Base-by-base conservation (phyloP, 306 rosid species). In the Prunus armeniaca region DNA sequence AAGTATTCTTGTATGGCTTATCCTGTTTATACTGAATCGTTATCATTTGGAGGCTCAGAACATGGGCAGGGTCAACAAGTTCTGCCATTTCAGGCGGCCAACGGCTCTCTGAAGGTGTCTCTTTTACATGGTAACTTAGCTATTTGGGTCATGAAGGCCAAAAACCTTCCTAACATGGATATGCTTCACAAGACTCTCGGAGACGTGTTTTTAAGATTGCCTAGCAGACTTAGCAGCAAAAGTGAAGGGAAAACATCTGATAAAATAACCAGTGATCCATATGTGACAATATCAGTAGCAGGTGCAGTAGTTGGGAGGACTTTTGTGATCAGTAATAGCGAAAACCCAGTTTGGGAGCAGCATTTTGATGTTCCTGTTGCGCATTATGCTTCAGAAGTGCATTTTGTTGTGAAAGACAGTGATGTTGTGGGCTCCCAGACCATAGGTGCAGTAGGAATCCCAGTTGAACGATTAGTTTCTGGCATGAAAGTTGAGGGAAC, bases 261-360 rank as follows among this genome's bases (percentile, higher is more conserved):
- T 2, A 61, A 75, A 61, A 32, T 80, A 34, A 89, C 95, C 19
- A 90, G 96, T 82, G 97, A 94, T 79, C 96, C 98, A 0, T 94
- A 94, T 65, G 97, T 92, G 30, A 87, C 96, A 0, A 85, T 89
- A 0, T 86, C 97, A 9, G 86, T 90, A 7, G 83, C 91, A 1
- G 84, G 87, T 41, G 89, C 88, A 73, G 96, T 92, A 0, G 76
- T 94, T 71, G 98, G 93, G 2, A 92, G 97, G 57, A 92, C 97
- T 25, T 94, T 87, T 74, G 92, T 94, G 52, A 84, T 92, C 22
- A 78, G 77, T n/a, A 86, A 94, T 74, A 45, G n/a, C 15, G 97
- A 90, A 47, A 90, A 86, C 71, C 98, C 97, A 6, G 79, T 73
- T 72, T 94, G 97, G 98, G 87, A 73, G 84, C 98, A 92, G 72